Evolutionary conservation across 768 basidiomycete species (phyloP).

Genomic region (Panellus pusillus): DNA sequence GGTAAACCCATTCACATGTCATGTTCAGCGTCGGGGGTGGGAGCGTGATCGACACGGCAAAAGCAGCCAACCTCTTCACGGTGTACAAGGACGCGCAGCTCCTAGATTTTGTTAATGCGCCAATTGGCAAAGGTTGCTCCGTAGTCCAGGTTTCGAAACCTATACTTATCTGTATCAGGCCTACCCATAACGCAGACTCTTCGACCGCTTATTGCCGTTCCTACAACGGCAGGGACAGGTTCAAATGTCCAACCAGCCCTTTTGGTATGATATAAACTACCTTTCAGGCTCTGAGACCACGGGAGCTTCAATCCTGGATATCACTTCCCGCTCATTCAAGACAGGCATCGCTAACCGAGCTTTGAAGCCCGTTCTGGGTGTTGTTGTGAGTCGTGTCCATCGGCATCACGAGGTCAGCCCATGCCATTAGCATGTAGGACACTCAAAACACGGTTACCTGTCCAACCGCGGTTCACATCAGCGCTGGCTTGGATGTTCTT

Average conservation of each 20-base stretch:
- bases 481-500: slow-evolving; percentile 91
- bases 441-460: slow-evolving; percentile 90
- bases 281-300: slow-evolving; percentile 78
- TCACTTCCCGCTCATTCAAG: slow-evolving; percentile 91
- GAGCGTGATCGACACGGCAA: slow-evolving; percentile 94
- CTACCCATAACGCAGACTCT: slow-evolving; percentile 74
- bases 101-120: slow-evolving; percentile 97
- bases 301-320: slow-evolving; percentile 91
- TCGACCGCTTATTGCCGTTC: slow-evolving; percentile 83
- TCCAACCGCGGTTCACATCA: slow-evolving; percentile 90
- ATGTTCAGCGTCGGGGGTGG: slow-evolving; percentile 81
- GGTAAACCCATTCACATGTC: not conserved
- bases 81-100: slow-evolving; percentile 92
- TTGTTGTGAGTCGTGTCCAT: slow-evolving; percentile 46
- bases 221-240: slow-evolving; percentile 75
- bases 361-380: slow-evolving; percentile 84
- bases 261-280: not conserved
- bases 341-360: slow-evolving; percentile 94
- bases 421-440: slow-evolving; percentile 51
- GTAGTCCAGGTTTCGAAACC: not conserved
- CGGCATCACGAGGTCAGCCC: not conserved
- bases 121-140: slow-evolving; percentile 76
- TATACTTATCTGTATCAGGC: not conserved
- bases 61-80: slow-evolving; percentile 91
- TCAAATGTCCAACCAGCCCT: not conserved